Conservation (phyloP, 1,139 yeast genomes). For the Taiozyma sp. region DNA sequence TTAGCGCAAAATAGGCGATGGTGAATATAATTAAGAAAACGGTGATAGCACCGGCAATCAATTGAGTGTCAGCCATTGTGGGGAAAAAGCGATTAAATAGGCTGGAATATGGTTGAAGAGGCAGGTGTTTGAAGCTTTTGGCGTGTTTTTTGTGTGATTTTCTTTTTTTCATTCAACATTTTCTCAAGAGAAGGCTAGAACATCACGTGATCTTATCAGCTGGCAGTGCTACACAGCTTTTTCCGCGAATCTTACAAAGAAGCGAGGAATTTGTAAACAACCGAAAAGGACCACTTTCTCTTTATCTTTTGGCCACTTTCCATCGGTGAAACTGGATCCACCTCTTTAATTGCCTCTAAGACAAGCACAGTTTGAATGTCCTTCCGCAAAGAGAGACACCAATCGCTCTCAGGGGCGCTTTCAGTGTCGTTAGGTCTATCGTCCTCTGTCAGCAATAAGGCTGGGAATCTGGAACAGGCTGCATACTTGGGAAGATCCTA, state of each 20-base stretch:
- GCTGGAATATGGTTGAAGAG: too few relatives aligned
- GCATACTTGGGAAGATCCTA: constrained; percentile 30
- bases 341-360: too few relatives aligned
- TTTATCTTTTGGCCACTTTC: not conserved
- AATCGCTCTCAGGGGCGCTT: constrained; percentile 22
- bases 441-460: constrained; percentile 14
- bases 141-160: not conserved
- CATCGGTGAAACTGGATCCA: too few relatives aligned
- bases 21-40: constrained; percentile 9
- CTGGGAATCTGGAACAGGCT: constrained; percentile 6
- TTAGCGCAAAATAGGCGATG: constrained; percentile 7
- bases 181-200: too few relatives aligned
- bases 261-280: too few relatives aligned
- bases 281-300: too few relatives aligned
- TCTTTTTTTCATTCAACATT: not conserved
- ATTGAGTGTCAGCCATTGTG: not conserved
- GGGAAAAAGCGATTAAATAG: too few relatives aligned
- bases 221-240: not conserved
- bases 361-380: not conserved
- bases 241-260: not conserved
- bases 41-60: constrained; percentile 10
- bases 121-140: not conserved
- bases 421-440: constrained; percentile 23
- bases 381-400: constrained; percentile 10
- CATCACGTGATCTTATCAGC: not conserved